These are phyloP conservation scores for Aspergillus sergii DNA, from an alignment of 2,329 filamentous ascomycete species.

Conservation along the genomic window DNA sequence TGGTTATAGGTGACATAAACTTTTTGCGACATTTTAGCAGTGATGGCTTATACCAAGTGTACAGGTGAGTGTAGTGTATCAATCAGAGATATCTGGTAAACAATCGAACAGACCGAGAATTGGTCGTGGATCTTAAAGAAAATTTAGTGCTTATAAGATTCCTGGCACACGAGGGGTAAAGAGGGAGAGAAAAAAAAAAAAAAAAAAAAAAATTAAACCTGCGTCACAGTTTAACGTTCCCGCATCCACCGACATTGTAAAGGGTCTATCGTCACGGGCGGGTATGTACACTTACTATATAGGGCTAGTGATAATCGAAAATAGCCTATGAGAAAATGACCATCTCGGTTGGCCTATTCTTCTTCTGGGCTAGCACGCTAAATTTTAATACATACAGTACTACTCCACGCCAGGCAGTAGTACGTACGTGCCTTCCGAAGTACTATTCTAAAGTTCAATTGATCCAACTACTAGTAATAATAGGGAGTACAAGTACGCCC, in stretches of 20 bases:
- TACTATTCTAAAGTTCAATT: background rate
- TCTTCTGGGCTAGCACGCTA: background rate
- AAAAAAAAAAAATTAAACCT: slow-evolving; percentile 9
- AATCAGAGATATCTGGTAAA: background rate
- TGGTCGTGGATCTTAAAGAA: background rate
- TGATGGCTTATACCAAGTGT: slow-evolving; percentile 3
- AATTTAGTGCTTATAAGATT: background rate
- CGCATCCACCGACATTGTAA: slow-evolving; percentile 3
- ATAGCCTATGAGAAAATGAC: background rate
- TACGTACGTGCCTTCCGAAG: background rate
- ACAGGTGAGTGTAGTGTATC: background rate
- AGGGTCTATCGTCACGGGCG: background rate
- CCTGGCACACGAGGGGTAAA: slow-evolving; percentile 5
- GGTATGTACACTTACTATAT: background rate
- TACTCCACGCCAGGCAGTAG: background rate
- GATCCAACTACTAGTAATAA: background rate
- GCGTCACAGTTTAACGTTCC: slow-evolving; percentile 13
- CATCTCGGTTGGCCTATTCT: background rate
- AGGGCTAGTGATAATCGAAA: background rate
- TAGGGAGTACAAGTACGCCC: too few species aligned
- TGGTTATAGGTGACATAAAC: slow-evolving; percentile 91
- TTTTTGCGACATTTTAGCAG: slow-evolving; percentile 73
- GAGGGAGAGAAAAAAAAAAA: background rate
- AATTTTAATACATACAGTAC: background rate
- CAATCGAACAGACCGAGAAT: background rate